Evolutionary conservation across 768 basidiomycete species (phyloP).

Genomic region (Pleurotus pulmonarius): DNA sequence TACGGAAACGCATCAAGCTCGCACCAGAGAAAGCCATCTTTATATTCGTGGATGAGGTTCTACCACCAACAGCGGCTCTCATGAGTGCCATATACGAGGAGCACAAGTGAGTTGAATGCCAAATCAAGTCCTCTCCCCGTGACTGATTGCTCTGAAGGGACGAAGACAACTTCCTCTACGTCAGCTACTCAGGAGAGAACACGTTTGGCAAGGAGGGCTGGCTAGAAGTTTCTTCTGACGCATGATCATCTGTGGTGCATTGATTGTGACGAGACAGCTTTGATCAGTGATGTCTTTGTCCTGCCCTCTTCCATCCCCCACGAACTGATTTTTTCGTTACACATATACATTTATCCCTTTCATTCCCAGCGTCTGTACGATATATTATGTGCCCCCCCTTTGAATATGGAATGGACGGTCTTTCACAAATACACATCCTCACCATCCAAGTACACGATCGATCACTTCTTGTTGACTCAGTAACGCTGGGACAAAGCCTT

Average conservation of each 20-base stretch:
- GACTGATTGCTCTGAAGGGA: slow-evolving; percentile 58
- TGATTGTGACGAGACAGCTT: slow-evolving; percentile 1
- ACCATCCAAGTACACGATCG: background rate
- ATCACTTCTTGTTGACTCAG: too few species aligned
- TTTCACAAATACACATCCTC: background rate
- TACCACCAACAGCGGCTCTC: slow-evolving; percentile 95
- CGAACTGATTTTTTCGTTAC: slow-evolving; percentile 4
- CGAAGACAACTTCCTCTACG: slow-evolving; percentile 98
- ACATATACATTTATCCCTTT: background rate
- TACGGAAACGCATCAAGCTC: slow-evolving; percentile 99
- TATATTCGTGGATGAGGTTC: slow-evolving; percentile 98
- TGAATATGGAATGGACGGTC: slow-evolving; percentile 7
- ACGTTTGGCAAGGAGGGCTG: slow-evolving; percentile 71
- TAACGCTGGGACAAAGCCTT: too few species aligned
- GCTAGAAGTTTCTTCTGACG: slow-evolving; percentile 43
- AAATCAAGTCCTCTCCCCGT: slow-evolving; percentile 1
- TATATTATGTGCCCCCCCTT: slow-evolving; percentile 7
- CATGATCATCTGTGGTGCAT: slow-evolving; percentile 23
- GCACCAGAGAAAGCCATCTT: slow-evolving; percentile 99
- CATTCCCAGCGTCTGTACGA: slow-evolving; percentile 7
- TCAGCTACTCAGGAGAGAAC: slow-evolving; percentile 98
- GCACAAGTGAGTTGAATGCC: slow-evolving; percentile 76
- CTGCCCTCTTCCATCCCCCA: background rate
- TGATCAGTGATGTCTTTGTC: slow-evolving; percentile 9
- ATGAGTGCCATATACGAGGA: slow-evolving; percentile 99